Evolutionary conservation across 2,329 filamentous ascomycete genomes (phyloP).

Genomic region (Ilyonectria sp.): DNA sequence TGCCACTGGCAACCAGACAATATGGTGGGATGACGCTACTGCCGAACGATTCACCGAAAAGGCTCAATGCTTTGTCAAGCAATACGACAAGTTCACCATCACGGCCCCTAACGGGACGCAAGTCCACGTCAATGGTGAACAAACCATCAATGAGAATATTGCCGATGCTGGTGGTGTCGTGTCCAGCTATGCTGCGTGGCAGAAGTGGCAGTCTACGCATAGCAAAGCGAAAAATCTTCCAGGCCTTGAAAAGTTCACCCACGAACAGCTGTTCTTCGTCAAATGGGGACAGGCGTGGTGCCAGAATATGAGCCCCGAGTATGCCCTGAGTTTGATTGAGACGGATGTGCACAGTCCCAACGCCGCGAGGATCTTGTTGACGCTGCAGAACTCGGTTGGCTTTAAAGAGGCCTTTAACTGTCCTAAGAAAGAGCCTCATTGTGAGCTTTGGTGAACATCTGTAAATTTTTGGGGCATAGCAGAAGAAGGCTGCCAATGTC

Average conservation of each 20-base stretch:
- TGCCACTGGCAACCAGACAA: conserved; percentile 73
- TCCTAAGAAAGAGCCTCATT: conserved; percentile 74
- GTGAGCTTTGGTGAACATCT: conserved; percentile 75
- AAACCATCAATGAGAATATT: conserved; percentile 80
- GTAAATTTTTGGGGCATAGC: too few species aligned
- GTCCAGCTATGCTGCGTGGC: conserved; percentile 77
- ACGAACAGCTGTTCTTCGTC: conserved; percentile 80
- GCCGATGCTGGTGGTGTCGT: conserved; percentile 78
- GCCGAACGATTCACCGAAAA: conserved; percentile 71
- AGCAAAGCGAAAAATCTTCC: conserved; percentile 68
- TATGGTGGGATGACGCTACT: conserved; percentile 77
- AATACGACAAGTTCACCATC: conserved; percentile 75
- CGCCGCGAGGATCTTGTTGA: conserved; percentile 73
- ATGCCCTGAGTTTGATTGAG: conserved; percentile 71
- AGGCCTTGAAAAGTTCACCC: conserved; percentile 73
- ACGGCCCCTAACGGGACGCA: conserved; percentile 68
- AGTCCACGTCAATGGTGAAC: conserved; percentile 73
- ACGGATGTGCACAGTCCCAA: conserved; percentile 77
- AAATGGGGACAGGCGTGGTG: conserved; percentile 78
- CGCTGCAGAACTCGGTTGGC: conserved; percentile 76
- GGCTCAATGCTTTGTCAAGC: conserved; percentile 77
- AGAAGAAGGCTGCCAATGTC: too few species aligned
- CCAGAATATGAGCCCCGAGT: conserved; percentile 72
- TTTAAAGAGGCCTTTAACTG: conserved; percentile 80
- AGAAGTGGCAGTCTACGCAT: conserved; percentile 67